A percentile compares a stretch with the other conserved stretches of the same genome.
These are phyloP conservation scores for Rhodomyrtus psidioides DNA, from an alignment of 441 rosid genomes.

Conservation along the genomic window DNA sequence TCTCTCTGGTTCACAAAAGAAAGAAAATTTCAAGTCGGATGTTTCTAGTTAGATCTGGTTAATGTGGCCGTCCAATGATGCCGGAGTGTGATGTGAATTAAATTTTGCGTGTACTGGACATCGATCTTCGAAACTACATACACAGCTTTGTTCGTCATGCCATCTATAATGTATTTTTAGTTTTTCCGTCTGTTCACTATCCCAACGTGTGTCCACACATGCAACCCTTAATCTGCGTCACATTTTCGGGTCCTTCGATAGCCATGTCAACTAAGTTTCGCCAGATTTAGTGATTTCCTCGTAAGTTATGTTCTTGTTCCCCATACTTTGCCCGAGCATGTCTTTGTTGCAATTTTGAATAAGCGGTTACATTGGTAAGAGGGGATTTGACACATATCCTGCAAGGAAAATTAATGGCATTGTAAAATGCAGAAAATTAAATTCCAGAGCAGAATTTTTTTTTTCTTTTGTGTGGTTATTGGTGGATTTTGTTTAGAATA, in stretches of 20 bases:
- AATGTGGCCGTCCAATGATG: neutral
- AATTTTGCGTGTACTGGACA: too few relatives aligned
- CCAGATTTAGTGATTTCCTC: neutral
- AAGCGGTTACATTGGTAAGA: neutral
- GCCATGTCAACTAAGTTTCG: neutral
- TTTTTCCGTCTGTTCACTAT: neutral
- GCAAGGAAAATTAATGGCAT: too few relatives aligned
- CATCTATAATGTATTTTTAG: neutral
- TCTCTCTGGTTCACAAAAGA: neutral
- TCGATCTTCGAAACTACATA: too few relatives aligned
- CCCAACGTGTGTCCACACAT: neutral
- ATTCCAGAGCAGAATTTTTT: too few relatives aligned
- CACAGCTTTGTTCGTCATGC: neutral
- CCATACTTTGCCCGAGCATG: neutral
- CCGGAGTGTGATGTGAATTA: too few relatives aligned
- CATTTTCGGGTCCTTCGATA: neutral
- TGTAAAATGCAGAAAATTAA: too few relatives aligned
- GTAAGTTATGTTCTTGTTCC: neutral
- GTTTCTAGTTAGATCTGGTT: neutral
- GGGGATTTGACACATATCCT: neutral
- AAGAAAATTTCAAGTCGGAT: neutral
- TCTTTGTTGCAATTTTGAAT: neutral
- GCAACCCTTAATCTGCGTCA: neutral
- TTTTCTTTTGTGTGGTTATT: too few relatives aligned
- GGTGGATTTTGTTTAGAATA: too few relatives aligned